phyloP scores from a whole-genome alignment of 768 basidiomycete genomes.

The Atractiella rhizophila region DNA sequence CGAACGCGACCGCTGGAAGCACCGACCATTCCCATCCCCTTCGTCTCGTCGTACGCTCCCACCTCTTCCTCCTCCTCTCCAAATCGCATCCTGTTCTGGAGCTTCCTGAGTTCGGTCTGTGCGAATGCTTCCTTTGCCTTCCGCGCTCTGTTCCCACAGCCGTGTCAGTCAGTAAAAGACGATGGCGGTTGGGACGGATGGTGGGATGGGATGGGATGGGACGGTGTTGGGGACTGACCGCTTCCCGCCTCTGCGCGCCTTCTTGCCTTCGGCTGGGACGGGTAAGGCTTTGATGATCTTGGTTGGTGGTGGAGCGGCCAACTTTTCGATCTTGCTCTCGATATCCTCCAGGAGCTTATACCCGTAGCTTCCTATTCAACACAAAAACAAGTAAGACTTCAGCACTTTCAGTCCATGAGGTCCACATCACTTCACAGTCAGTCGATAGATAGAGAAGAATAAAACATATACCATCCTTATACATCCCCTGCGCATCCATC shows the following conservation, averaged over 20 bases:
- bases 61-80: constrained; percentile 89
- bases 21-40: constrained; percentile 93
- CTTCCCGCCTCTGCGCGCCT: constrained; percentile 71
- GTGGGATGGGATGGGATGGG: not conserved
- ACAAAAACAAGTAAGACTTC: constrained; percentile 27
- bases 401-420: not conserved
- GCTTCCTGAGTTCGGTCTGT: constrained; percentile 81
- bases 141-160: constrained; percentile 37
- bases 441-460: not conserved
- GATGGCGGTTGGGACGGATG: not conserved
- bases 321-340: constrained; percentile 71
- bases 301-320: constrained; percentile 77
- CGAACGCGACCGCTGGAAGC: constrained; percentile 63
- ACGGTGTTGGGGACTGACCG: constrained; percentile 37
- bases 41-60: constrained; percentile 89
- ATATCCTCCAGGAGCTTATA: constrained; percentile 54
- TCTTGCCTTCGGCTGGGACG: constrained; percentile 84
- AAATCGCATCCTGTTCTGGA: constrained; percentile 90
- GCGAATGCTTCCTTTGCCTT: constrained; percentile 98
- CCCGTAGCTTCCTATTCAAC: constrained; percentile 53
- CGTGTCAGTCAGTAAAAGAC: not conserved
- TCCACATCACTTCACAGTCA: too few species aligned
- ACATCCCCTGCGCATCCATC: constrained; percentile 71
- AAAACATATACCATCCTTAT: constrained; percentile 40
- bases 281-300: constrained; percentile 84